These are phyloP conservation scores for Clarireedia paspali DNA, from an alignment of 2,329 filamentous ascomycete genomes.

Conservation along the genomic window DNA sequence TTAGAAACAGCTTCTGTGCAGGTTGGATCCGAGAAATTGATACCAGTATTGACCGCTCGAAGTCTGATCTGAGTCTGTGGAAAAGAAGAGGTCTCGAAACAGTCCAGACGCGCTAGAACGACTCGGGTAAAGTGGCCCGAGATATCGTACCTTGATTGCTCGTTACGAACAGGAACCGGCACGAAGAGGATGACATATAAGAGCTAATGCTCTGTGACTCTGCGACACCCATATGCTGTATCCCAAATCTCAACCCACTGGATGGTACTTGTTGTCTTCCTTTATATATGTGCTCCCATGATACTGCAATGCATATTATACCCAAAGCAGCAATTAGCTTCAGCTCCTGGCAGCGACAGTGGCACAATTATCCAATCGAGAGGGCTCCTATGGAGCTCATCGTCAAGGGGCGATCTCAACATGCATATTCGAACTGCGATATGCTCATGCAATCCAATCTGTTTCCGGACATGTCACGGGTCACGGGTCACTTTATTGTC, in stretches of 20 bases:
- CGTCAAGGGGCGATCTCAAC: neutral
- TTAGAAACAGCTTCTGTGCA: too few relatives aligned
- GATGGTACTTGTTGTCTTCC: constrained; percentile 1
- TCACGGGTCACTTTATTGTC: neutral
- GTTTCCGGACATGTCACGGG: neutral
- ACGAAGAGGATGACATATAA: constrained; percentile 1
- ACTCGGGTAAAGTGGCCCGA: too few relatives aligned
- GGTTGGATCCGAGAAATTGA: too few relatives aligned
- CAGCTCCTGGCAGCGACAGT: neutral
- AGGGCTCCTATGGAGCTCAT: neutral
- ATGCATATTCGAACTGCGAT: neutral
- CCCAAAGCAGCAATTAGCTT: constrained; percentile 5
- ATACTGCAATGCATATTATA: neutral
- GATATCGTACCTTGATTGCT: neutral
- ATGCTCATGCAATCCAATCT: constrained; percentile 1
- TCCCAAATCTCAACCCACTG: constrained; percentile 6
- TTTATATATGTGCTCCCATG: constrained; percentile 8
- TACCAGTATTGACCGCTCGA: too few relatives aligned
- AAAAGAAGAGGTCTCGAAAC: too few relatives aligned
- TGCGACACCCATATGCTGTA: constrained; percentile 1
- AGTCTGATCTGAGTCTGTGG: too few relatives aligned
- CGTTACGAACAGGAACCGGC: neutral
- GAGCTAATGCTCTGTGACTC: constrained; percentile 1
- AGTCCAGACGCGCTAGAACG: too few relatives aligned
- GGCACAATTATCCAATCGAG: neutral